Evolutionary conservation across 225 moss, liverwort and hornwort genomes (phyloP), one percentile per base, ranked within the genome.

Genomic region (Antitrichia curtipendula): DNA sequence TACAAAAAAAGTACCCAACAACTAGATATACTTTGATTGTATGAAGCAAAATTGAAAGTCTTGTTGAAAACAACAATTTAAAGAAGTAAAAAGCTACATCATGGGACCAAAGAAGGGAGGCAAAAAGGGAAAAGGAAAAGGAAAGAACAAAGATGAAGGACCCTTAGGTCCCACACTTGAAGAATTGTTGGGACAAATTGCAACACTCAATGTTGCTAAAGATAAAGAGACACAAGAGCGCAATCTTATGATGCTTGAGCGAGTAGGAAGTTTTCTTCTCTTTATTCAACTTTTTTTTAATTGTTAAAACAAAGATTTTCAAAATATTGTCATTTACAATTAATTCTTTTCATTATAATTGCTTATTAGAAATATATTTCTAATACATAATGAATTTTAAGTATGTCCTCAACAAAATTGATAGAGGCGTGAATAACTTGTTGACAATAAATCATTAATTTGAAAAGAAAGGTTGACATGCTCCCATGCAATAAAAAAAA

Each of bases 241-340:
- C 83, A 99, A 96, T 91, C 86, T 92, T 32, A 97, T 96, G 99
- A 97, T 96, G 88, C 89, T 97, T 81, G 96, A 99, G 90, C 65
- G 89, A 87, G 92, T 92, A 87, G 43, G 82, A 73, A 60, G 2
- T 38, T 31, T 13, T 34, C 3, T 58, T 22, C 6, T 43, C 6
- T 60, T 50, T 28, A 57, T 72, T 23, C 59, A 54, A 63, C 4
- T 15, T 49, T 16, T 7, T 0, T 8, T 34, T 6, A 21, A 73
- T 38, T 16, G 3, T 62, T 62, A n/a, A 34, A 62, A 5, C 45
- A 82, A 36, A 0, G 4, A 50, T 10, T n/a, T 40, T 24, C 6
- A 45, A 61, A 29, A 29, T 15, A 34, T 45, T 29, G 3, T 71
- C 76, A 21, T 60, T 36, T 22, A 45, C 6, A 59, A 25, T 24